These are phyloP conservation scores for Reutealis trisperma DNA, from an alignment of 345 rosid genomes.

Conservation along the genomic window DNA sequence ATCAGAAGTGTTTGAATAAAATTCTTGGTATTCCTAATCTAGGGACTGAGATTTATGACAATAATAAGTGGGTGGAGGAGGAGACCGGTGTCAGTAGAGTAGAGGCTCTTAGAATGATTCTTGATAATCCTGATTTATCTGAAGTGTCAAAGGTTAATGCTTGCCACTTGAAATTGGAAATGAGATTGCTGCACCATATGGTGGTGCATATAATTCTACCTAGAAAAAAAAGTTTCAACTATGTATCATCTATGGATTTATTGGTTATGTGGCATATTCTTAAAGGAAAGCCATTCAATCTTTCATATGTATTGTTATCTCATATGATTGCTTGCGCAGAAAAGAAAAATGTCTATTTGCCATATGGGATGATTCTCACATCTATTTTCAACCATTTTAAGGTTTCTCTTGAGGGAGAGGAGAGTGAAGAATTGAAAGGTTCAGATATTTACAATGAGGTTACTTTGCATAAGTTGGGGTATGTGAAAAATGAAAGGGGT, in stretches of 20 bases:
- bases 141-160: neutral
- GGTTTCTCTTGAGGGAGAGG: conserved; percentile 1
- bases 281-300: neutral
- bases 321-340: conserved; percentile 8
- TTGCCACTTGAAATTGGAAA: neutral
- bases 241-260: conserved; percentile 9
- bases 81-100: neutral
- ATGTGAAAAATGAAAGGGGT: conserved; percentile 4
- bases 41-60: neutral
- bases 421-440: neutral
- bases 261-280: conserved; percentile 6
- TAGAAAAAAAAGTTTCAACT: neutral
- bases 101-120: neutral
- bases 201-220: conserved; percentile 3
- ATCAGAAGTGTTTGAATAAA: neutral
- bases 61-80: neutral
- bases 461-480: conserved; percentile 1
- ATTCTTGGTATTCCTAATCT: neutral
- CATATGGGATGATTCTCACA: conserved; percentile 5
- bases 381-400: neutral
- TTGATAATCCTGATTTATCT: neutral
- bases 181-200: conserved; percentile 9
- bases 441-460: neutral
- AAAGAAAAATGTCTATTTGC: conserved; percentile 1
- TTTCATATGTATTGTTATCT: neutral